phyloP scores from a whole-genome alignment of 1,139 yeast genomes.

The Zygosaccharomyces pseudobailii region DNA sequence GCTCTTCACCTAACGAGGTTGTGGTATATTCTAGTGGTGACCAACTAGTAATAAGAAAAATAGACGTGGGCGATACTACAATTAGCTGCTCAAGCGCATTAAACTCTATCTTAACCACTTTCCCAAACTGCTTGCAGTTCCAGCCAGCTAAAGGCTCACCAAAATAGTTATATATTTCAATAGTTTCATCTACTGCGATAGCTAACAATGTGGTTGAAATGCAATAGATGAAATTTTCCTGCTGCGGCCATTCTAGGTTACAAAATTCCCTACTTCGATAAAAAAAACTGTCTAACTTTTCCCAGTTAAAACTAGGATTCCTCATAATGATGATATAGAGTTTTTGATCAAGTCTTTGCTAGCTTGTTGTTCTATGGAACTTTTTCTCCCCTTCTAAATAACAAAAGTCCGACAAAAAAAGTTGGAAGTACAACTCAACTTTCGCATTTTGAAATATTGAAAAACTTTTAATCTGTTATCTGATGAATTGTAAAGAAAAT shows the following conservation, averaged over 20 bases:
- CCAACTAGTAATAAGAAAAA: constrained; percentile 40
- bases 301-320: constrained; percentile 49
- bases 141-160: constrained; percentile 18
- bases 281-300: constrained; percentile 55
- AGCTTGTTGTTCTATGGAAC: background rate
- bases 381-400: no score
- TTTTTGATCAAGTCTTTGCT: background rate
- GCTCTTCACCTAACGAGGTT: constrained; percentile 48
- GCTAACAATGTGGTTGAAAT: constrained; percentile 24
- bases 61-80: constrained; percentile 54
- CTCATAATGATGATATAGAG: constrained; percentile 1
- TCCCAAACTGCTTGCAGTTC: constrained; percentile 39
- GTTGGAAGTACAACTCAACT: no score
- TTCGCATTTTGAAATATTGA: background rate
- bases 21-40: constrained; percentile 67
- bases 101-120: constrained; percentile 57
- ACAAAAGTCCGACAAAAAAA: no score
- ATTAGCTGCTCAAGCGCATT: constrained; percentile 52
- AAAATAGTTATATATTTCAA: constrained; percentile 22
- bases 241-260: constrained; percentile 20
- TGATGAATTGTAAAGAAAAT: background rate
- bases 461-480: background rate
- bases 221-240: constrained; percentile 13
- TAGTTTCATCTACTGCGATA: constrained; percentile 15
- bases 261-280: constrained; percentile 43